These are phyloP conservation scores for Plenodomus lindquistii DNA, from an alignment of 2,329 filamentous ascomycete genomes.

Conservation along the genomic window DNA sequence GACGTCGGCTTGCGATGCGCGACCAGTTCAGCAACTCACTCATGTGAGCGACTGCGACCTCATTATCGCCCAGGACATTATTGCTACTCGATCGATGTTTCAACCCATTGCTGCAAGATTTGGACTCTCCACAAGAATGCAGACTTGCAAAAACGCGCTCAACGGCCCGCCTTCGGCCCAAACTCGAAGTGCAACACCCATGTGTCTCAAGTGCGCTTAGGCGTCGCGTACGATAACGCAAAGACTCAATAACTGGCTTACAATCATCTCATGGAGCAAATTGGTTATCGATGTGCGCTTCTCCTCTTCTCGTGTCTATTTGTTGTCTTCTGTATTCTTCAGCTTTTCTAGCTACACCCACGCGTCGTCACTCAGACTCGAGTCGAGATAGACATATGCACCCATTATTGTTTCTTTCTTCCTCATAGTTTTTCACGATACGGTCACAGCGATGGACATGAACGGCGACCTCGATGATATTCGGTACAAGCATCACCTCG, in stretches of 20 bases:
- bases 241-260: not conserved
- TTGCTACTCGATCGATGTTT: too few species aligned
- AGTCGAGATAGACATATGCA: too few species aligned
- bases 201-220: conserved; percentile 8
- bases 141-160: not conserved
- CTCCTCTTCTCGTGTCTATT: not conserved
- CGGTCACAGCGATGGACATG: not conserved
- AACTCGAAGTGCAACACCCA: conserved; percentile 4
- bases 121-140: too few species aligned
- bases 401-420: not conserved
- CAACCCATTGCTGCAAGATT: too few species aligned
- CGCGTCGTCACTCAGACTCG: not conserved
- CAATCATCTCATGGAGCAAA: not conserved
- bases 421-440: not conserved
- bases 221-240: conserved; percentile 4
- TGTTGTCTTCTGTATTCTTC: too few species aligned
- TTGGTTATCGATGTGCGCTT: not conserved
- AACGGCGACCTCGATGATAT: conserved; percentile 19
- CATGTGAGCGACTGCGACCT: not conserved
- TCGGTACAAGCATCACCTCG: conserved; percentile 29
- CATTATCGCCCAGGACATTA: too few species aligned
- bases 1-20: not conserved
- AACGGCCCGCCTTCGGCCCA: not conserved
- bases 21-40: not conserved
- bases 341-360: too few species aligned